Evolutionary conservation across 2,329 filamentous ascomycete genomes (phyloP).

Genomic region (Leptosphaerulina australis): DNA sequence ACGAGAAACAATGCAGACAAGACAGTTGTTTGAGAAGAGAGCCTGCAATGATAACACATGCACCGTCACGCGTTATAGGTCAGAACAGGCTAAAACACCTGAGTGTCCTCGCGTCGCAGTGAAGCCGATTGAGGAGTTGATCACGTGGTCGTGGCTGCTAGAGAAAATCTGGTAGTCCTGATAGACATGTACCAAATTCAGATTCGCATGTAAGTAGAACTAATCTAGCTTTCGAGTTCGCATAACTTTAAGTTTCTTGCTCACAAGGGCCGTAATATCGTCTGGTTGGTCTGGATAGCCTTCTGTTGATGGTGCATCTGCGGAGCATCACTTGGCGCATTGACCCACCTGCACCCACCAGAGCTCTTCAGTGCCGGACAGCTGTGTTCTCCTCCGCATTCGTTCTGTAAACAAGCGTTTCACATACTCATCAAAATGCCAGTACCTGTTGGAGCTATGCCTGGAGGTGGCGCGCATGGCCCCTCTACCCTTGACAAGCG

Average conservation of each 20-base stretch:
- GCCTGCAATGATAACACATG: neutral
- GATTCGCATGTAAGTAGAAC: neutral
- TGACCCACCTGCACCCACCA: conserved; percentile 13
- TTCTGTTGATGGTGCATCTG: neutral
- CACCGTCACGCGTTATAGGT: neutral
- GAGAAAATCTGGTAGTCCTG: neutral
- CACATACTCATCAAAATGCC: conserved; percentile 55
- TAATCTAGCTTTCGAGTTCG: neutral
- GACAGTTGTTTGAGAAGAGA: neutral
- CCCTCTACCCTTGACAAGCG: conserved; percentile 75
- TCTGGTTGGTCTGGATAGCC: neutral
- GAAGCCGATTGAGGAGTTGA: neutral
- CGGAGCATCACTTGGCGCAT: conserved; percentile 15
- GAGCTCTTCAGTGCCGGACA: conserved; percentile 17
- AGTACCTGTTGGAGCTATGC: conserved; percentile 59
- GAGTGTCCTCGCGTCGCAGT: conserved; percentile 1
- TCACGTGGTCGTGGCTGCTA: conserved; percentile 4
- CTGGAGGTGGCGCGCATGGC: conserved; percentile 51
- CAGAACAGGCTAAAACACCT: neutral
- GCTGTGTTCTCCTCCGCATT: conserved; percentile 24
- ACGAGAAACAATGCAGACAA: conserved; percentile 1
- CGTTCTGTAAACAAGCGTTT: conserved; percentile 11
- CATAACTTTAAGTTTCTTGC: too few relatives aligned
- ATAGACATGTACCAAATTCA: too few relatives aligned
- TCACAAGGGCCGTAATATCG: neutral